phyloP scores from a whole-genome alignment of 2,329 filamentous ascomycete species.

The Zymoseptoria tritici region DNA sequence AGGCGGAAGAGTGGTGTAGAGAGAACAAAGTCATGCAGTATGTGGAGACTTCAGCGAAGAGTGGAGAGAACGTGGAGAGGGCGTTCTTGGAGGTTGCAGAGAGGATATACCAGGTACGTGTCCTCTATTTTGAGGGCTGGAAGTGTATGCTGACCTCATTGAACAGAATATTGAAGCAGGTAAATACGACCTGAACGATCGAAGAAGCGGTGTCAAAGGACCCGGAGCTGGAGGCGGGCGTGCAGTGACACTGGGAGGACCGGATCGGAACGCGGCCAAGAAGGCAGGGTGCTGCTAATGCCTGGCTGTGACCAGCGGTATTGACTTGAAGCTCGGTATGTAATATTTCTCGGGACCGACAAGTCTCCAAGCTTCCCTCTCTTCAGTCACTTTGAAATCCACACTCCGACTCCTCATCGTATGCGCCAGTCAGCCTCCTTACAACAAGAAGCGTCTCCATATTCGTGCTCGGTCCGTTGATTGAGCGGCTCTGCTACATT shows the following conservation, averaged over 20 bases:
- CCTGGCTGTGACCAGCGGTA: slow-evolving; percentile 9
- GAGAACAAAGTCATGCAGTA: slow-evolving; percentile 84
- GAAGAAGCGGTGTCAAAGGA: slow-evolving; percentile 81
- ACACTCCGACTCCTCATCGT: too few relatives aligned
- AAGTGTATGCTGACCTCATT: background rate
- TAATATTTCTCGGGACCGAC: too few relatives aligned
- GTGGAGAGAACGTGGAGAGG: slow-evolving; percentile 84
- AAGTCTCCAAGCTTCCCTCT: too few relatives aligned
- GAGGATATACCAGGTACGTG: slow-evolving; percentile 60
- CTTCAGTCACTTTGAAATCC: too few relatives aligned
- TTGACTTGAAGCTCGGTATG: too few relatives aligned
- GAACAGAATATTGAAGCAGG: slow-evolving; percentile 92
- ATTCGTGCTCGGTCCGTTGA: too few relatives aligned
- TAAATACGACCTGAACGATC: slow-evolving; percentile 88
- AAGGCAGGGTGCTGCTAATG: slow-evolving; percentile 22
- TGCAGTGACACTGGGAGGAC: slow-evolving; percentile 39
- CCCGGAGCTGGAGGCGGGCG: slow-evolving; percentile 45
- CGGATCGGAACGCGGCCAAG: slow-evolving; percentile 30
- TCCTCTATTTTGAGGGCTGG: background rate
- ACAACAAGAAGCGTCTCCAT: too few relatives aligned
- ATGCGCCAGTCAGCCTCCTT: too few relatives aligned
- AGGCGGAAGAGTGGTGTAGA: slow-evolving; percentile 84
- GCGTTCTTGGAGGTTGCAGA: slow-evolving; percentile 92
- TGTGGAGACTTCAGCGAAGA: slow-evolving; percentile 94
- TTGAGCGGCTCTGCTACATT: too few relatives aligned